Percentiles rank a stretch among this genome's conserved stretches.
phyloP scores from a whole-genome alignment of 805 yeast genomes.

The Teunomyces stri region DNA sequence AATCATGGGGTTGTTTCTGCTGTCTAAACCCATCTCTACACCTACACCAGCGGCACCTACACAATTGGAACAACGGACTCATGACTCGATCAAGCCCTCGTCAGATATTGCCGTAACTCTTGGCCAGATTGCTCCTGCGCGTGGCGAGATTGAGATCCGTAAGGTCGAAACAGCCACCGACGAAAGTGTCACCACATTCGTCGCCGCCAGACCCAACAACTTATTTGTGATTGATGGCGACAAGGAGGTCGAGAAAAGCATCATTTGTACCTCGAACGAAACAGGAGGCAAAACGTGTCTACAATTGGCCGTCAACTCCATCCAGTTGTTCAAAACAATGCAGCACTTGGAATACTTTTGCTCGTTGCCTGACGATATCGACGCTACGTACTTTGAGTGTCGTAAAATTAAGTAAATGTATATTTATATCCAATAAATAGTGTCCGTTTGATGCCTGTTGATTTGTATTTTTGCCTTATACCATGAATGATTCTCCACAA shows the following conservation, averaged over 20 bases:
- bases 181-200: conserved; percentile 27
- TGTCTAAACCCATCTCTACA: conserved; percentile 5
- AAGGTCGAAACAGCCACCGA: neutral
- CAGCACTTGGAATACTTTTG: conserved; percentile 50
- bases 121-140: conserved; percentile 21
- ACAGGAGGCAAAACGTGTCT: conserved; percentile 48
- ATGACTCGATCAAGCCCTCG: conserved; percentile 20
- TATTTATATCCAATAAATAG: conserved; percentile 2
- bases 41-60: conserved; percentile 3
- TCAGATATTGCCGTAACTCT: conserved; percentile 29
- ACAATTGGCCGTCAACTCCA: conserved; percentile 38
- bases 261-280: conserved; percentile 45
- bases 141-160: neutral
- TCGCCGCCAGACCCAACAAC: conserved; percentile 28
- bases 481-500: conserved; percentile 98
- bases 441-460: neutral
- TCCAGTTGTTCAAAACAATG: conserved; percentile 47
- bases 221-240: conserved; percentile 44
- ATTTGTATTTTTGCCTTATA: conserved; percentile 34
- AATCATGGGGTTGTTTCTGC: conserved; percentile 18
- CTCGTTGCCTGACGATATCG: conserved; percentile 47
- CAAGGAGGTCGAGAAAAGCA: conserved; percentile 33
- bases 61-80: conserved; percentile 28
- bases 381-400: conserved; percentile 53
- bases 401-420: conserved; percentile 30